Percentiles rank a stretch among this genome's conserved stretches.
phyloP scores from a whole-genome alignment of 2,329 filamentous ascomycete genomes.

The Mariannaea sp. region DNA sequence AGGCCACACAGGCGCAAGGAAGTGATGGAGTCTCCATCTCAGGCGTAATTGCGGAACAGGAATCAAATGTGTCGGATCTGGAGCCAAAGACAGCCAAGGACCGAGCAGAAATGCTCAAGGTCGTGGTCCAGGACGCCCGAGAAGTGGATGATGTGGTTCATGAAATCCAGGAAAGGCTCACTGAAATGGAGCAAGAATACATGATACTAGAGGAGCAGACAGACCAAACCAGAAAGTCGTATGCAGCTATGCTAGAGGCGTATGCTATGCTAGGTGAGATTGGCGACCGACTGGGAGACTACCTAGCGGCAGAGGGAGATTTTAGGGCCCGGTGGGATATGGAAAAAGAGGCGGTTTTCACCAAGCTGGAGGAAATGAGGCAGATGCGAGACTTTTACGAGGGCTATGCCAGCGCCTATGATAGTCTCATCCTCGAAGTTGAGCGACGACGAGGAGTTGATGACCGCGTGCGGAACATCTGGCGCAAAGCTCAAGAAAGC shows the following conservation, averaged over 20 bases:
- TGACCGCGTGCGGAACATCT: constrained; percentile 73
- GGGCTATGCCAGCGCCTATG: constrained; percentile 83
- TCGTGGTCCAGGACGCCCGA: constrained; percentile 73
- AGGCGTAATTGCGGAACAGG: constrained; percentile 66
- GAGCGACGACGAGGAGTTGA: constrained; percentile 75
- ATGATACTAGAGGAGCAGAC: constrained; percentile 67
- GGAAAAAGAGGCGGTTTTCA: constrained; percentile 71
- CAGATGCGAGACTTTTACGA: constrained; percentile 83
- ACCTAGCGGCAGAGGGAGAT: constrained; percentile 66
- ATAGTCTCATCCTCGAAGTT: constrained; percentile 81
- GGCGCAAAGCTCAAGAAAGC: constrained; percentile 76
- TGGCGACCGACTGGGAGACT: constrained; percentile 65
- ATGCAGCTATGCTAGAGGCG: constrained; percentile 63
- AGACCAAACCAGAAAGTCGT: constrained; percentile 53
- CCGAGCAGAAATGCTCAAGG: constrained; percentile 78
- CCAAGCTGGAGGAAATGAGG: constrained; percentile 75
- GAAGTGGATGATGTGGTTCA: constrained; percentile 69
- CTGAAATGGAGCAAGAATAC: constrained; percentile 76
- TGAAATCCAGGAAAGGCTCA: constrained; percentile 75
- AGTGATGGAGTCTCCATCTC: constrained; percentile 64
- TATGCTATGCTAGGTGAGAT: constrained; percentile 71
- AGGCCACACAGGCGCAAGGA: constrained; percentile 57
- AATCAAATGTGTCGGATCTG: constrained; percentile 55
- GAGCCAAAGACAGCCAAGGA: constrained; percentile 78
- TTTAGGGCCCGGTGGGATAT: constrained; percentile 73